These are phyloP conservation scores for Mycena vitilis DNA, from an alignment of 768 basidiomycete species.

Conservation along the genomic window DNA sequence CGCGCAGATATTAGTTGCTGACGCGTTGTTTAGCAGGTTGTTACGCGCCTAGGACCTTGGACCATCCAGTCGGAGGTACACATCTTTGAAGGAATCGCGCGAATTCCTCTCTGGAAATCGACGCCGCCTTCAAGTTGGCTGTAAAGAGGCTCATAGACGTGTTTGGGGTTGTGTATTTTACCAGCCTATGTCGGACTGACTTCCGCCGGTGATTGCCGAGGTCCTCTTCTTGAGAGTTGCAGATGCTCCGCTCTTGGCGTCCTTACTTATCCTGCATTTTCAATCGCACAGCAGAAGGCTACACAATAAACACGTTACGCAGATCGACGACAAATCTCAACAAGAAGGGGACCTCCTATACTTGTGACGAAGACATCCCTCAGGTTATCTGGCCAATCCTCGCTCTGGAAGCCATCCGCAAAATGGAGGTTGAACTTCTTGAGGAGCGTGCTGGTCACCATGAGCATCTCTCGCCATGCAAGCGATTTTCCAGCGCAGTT, in stretches of 20 bases:
- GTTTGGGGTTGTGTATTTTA: conserved; percentile 1
- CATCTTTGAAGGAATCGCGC: conserved; percentile 43
- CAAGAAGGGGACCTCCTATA: conserved; percentile 14
- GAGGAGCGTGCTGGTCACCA: conserved; percentile 49
- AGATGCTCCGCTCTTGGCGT: too few relatives aligned
- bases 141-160: conserved; percentile 1
- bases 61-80: conserved; percentile 64
- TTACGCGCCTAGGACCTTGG: conserved; percentile 55
- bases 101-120: conserved; percentile 32
- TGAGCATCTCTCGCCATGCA: conserved; percentile 55
- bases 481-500: conserved; percentile 54
- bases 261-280: too few relatives aligned
- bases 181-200: background rate
- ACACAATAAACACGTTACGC: too few relatives aligned
- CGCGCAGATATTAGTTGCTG: background rate
- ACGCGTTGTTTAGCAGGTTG: conserved; percentile 6
- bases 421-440: conserved; percentile 52
- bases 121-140: background rate
- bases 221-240: too few relatives aligned
- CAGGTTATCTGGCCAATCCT: conserved; percentile 8
- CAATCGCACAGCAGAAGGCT: too few relatives aligned
- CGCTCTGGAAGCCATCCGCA: conserved; percentile 33
- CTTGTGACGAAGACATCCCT: conserved; percentile 23
- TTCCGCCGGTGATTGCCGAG: too few relatives aligned
- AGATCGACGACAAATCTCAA: background rate